phyloP scores from a whole-genome alignment of 352 stramenopile genomes.

The Nannochloropsis limnetica region DNA sequence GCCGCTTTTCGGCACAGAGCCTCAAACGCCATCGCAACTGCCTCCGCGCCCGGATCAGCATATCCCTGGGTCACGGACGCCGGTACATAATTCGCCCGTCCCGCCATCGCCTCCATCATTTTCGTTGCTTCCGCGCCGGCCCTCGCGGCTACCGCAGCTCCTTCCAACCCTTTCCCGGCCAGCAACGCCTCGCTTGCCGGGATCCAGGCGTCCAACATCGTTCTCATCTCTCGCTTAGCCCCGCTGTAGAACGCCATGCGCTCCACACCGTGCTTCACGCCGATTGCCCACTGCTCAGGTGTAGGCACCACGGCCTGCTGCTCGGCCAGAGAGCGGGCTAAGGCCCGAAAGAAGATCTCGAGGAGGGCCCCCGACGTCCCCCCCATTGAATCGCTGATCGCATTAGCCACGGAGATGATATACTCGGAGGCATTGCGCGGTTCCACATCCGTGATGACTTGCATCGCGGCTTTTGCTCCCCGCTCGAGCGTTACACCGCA shows the following conservation, averaged over 20 bases:
- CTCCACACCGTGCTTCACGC: constrained; percentile 59
- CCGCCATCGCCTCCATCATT: constrained; percentile 69
- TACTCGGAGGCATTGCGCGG: constrained; percentile 55
- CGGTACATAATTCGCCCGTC: constrained; percentile 78
- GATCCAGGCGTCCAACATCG: constrained; percentile 89
- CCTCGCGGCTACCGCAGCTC: constrained; percentile 64
- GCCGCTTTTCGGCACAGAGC: constrained; percentile 43
- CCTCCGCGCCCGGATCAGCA: constrained; percentile 83
- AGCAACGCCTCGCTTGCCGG: constrained; percentile 62
- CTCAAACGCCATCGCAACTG: constrained; percentile 76
- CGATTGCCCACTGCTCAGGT: not conserved
- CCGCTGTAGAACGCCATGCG: constrained; percentile 77
- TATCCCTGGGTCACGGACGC: constrained; percentile 70
- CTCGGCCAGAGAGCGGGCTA: constrained; percentile 8
- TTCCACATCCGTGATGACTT: constrained; percentile 39
- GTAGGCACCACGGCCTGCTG: not conserved
- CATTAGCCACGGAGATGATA: constrained; percentile 57
- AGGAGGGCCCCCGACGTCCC: constrained; percentile 84
- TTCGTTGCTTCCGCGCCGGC: constrained; percentile 78
- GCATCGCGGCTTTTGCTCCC: constrained; percentile 72
- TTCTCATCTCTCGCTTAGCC: constrained; percentile 79
- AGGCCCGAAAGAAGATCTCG: constrained; percentile 77
- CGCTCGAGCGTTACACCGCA: constrained; percentile 88
- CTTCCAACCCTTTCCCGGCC: constrained; percentile 39
- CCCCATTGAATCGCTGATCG: constrained; percentile 66